Evolutionary conservation across 345 rosid species (phyloP).

Genomic region (Ceriops tagal): DNA sequence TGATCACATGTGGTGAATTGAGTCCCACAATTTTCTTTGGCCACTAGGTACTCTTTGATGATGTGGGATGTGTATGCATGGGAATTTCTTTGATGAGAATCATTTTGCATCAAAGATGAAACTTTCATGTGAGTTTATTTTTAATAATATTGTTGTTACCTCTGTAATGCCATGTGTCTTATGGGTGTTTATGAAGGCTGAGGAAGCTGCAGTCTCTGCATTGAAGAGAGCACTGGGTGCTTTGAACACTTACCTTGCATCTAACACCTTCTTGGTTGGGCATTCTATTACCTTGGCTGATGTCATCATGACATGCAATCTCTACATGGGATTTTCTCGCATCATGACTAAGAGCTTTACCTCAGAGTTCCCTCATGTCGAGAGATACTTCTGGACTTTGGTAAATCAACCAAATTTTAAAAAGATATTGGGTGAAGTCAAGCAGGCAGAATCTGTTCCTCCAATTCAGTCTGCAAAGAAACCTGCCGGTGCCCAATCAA

Average conservation of each 20-base stretch:
- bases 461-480: slow-evolving; percentile 56
- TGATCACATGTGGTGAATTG: no score
- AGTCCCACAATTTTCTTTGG: no score
- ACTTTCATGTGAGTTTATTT: background rate
- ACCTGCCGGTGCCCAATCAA: slow-evolving; percentile 58
- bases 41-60: no score
- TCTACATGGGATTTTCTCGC: slow-evolving; percentile 44
- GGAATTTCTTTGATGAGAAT: no score
- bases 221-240: slow-evolving; percentile 82
- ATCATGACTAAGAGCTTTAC: slow-evolving; percentile 80
- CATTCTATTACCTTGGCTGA: slow-evolving; percentile 88
- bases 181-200: slow-evolving; percentile 44
- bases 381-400: slow-evolving; percentile 97
- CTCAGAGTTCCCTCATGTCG: slow-evolving; percentile 90
- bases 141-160: background rate
- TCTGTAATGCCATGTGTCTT: background rate
- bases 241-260: slow-evolving; percentile 63
- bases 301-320: slow-evolving; percentile 71
- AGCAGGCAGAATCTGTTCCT: slow-evolving; percentile 67
- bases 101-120: no score
- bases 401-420: slow-evolving; percentile 85
- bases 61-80: no score
- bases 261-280: slow-evolving; percentile 86
- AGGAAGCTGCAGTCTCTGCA: slow-evolving; percentile 68
- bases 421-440: slow-evolving; percentile 75